Evolutionary conservation across 2,329 filamentous ascomycete species (phyloP).

Genomic region (Alternaria atra): DNA sequence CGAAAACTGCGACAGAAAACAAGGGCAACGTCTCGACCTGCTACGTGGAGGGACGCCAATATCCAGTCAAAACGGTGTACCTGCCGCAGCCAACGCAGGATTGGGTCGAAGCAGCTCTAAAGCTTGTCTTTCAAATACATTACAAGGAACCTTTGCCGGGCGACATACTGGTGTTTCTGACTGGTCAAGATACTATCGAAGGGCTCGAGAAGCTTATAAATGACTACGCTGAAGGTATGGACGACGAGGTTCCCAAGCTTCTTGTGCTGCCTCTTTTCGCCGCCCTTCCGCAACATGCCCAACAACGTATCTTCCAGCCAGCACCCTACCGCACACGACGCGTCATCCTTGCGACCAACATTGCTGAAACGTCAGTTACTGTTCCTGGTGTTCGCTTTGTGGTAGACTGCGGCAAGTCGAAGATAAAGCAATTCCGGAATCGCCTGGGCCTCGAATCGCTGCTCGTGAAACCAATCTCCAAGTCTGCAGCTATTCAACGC

Average conservation of each 20-base stretch:
- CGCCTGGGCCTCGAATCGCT: constrained; percentile 89
- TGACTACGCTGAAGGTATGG: constrained; percentile 77
- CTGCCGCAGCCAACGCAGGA: constrained; percentile 78
- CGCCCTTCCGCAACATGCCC: constrained; percentile 83
- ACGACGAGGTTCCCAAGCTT: constrained; percentile 75
- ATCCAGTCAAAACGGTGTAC: constrained; percentile 81
- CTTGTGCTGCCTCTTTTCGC: constrained; percentile 85
- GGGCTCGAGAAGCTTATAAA: constrained; percentile 80
- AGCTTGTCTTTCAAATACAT: constrained; percentile 86
- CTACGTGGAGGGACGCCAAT: constrained; percentile 86
- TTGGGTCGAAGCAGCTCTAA: constrained; percentile 81
- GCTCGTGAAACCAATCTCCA: constrained; percentile 88
- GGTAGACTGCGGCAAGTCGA: constrained; percentile 91
- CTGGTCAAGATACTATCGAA: constrained; percentile 93
- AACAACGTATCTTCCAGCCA: constrained; percentile 85
- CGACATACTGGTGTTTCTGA: constrained; percentile 90
- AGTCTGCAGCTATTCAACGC: constrained; percentile 90
- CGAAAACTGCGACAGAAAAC: constrained; percentile 6
- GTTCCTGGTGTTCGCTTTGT: constrained; percentile 93
- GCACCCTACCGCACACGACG: constrained; percentile 81
- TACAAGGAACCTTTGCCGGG: constrained; percentile 89
- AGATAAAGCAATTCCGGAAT: constrained; percentile 89
- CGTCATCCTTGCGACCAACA: constrained; percentile 92
- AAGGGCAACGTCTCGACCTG: constrained; percentile 56
- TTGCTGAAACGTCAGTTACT: constrained; percentile 97